A percentile compares a stretch with the other conserved stretches of the same genome.
Evolutionary conservation across 805 yeast genomes (phyloP).

Genomic region (Huiozyma sinensis): DNA sequence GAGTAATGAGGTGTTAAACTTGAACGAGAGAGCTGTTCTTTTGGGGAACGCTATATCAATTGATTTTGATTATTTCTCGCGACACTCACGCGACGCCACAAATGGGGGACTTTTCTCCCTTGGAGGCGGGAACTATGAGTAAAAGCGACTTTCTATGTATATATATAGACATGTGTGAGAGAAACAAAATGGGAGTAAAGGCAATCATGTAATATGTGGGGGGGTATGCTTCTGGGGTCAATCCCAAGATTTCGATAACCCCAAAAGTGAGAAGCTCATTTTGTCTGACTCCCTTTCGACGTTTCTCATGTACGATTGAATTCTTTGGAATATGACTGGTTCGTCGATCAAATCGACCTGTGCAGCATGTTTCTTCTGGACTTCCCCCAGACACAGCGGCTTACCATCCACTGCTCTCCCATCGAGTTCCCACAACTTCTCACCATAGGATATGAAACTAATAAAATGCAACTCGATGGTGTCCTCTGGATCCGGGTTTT

Average conservation of each 20-base stretch:
- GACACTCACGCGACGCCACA: constrained; percentile 61
- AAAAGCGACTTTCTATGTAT: not conserved
- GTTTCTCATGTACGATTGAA: constrained; percentile 55
- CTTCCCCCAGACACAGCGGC: constrained; percentile 50
- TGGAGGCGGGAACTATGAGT: constrained; percentile 20
- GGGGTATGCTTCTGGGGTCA: not conserved
- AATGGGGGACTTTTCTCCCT: constrained; percentile 32
- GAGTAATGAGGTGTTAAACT: constrained; percentile 37
- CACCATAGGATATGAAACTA: constrained; percentile 50
- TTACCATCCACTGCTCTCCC: constrained; percentile 62
- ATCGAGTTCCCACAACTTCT: constrained; percentile 70
- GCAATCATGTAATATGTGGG: constrained; percentile 1
- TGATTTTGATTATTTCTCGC: constrained; percentile 93
- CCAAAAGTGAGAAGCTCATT: constrained; percentile 66
- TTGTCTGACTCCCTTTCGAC: constrained; percentile 46
- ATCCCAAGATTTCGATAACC: constrained; percentile 38
- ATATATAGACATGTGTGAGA: not conserved
- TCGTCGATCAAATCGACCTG: constrained; percentile 44
- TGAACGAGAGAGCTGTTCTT: constrained; percentile 78
- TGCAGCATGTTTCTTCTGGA: constrained; percentile 10
- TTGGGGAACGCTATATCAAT: constrained; percentile 83
- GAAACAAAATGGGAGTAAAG: constrained; percentile 3
- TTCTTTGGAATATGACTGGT: constrained; percentile 38
- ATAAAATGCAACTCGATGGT: constrained; percentile 65
- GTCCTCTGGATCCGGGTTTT: constrained; percentile 49